These are phyloP conservation scores for Mychonastes homosphaera DNA, from an alignment of 139 green algal species.

Conservation along the genomic window DNA sequence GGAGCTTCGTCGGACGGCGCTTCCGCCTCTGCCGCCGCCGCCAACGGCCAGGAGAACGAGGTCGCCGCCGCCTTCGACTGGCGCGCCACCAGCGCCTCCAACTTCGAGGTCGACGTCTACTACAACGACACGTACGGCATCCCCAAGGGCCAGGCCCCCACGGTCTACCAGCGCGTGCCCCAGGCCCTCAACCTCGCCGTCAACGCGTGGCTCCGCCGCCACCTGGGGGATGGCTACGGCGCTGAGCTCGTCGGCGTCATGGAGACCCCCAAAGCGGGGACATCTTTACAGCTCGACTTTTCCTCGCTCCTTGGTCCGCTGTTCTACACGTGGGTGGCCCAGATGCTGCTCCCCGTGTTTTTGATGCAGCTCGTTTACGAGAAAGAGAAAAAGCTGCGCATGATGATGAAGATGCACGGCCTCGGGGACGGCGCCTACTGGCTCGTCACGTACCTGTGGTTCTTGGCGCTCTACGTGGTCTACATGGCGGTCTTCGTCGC, in stretches of 20 bases:
- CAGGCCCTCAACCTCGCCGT: slow-evolving; percentile 33
- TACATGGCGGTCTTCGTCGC: slow-evolving; percentile 77
- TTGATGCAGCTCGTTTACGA: slow-evolving; percentile 56
- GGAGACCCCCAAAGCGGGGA: slow-evolving; percentile 42
- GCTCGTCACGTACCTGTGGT: slow-evolving; percentile 70
- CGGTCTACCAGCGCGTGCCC: slow-evolving; percentile 10
- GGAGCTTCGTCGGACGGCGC: too few species aligned
- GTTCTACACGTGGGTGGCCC: slow-evolving; percentile 72
- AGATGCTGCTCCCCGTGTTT: slow-evolving; percentile 70
- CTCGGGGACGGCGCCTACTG: slow-evolving; percentile 57
- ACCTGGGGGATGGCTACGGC: slow-evolving; percentile 3
- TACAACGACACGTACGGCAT: slow-evolving; percentile 36
- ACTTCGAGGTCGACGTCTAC: slow-evolving; percentile 22
- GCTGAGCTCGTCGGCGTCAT: slow-evolving; percentile 35
- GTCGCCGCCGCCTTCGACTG: slow-evolving; percentile 28
- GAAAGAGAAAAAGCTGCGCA: slow-evolving; percentile 73
- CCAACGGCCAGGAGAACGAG: too few species aligned
- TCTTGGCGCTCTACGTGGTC: slow-evolving; percentile 52
- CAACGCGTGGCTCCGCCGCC: slow-evolving; percentile 29
- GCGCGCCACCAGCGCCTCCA: slow-evolving; percentile 5
- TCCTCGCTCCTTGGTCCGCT: slow-evolving; percentile 61
- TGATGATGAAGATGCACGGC: slow-evolving; percentile 97
- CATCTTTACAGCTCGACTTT: slow-evolving; percentile 63
- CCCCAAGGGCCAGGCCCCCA: neutral
- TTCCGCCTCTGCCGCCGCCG: neutral